Evolutionary conservation across 164 flowering plant species (phyloP), one percentile per base, ranked within the genome.

Genomic region (Houttuynia cordata): DNA sequence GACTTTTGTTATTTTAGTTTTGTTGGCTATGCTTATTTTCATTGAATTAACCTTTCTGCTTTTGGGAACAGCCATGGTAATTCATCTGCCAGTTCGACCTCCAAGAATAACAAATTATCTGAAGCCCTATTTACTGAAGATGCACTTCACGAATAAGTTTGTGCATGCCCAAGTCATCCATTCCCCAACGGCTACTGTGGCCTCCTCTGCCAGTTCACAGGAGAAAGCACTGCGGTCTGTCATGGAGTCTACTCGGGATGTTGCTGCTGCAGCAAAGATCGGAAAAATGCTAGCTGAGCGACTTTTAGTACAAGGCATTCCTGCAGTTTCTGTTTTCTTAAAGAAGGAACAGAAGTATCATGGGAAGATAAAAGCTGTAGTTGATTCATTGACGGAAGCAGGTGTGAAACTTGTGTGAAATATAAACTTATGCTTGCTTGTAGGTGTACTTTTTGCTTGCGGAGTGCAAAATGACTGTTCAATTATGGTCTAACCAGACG

Each of bases 71-170:
- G 72, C 73, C 55, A 89, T 89, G 97, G 88, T 87, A 24, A 77
- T 85, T 65, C 88, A 80, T 53, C 94, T 89, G 24, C 89, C 93
- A 8, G 79, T 74, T 18, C 81, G 78, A 70, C 79, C 86, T 10
- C 76, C 76, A 1, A 80, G 83, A 70, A 69, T 86, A 39, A 68
- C 53, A 0, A 70, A 83, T 8, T 90, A 61, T 69, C 89, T 87
- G 10, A 87, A 86, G 79, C 97, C 95, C 1, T 90, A 87, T 69
- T 75, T 86, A 34, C 64, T 87, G 76, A 82, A 74, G 67, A 87
- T 87, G 97, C 87, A 85, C 70, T 90, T 87, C 70, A 80, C 93
- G 53, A 90, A 90, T 78, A 87, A 90, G 78, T 87, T 34, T 66
- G 92, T 85, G 60, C 74, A 57, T 67, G 91, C 84, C 20, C 95